Base-by-base conservation (phyloP, 352 stramenopile genomes). In the Pythium plurisporium region DNA sequence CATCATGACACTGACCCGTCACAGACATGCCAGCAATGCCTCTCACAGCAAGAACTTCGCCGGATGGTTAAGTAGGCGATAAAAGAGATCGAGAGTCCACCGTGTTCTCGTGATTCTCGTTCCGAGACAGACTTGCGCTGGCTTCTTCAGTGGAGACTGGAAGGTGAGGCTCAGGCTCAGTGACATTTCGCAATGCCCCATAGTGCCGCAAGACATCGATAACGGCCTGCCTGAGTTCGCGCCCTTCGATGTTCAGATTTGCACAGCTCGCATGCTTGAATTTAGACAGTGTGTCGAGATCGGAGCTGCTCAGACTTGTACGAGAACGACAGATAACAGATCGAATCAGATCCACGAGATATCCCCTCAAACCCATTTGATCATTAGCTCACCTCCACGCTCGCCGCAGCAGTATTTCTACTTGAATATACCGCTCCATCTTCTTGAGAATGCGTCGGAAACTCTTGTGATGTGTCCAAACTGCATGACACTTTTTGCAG, bases 371-470 rank as follows among this genome's bases (percentile, higher is more conserved):
- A n/a, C n/a, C n/a, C n/a, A n/a, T n/a, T n/a, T n/a, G n/a, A n/a
- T n/a, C n/a, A n/a, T n/a, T n/a, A 11, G 25, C 30, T 22, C 48
- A 87, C 77, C 73, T 85, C 77, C 77, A 87, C 20, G 73, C 77
- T 23, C 73, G 75, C 17, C 73, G 71, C 37, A 87, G 55, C 17
- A 86, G 79, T 34, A 73, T 70, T 64, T 87, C 77, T 12, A 86
- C 67, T 6, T 73, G 69, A 34, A 68, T 73, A 51, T 87, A 87
- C 10, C 77, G 75, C 30, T 82, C 69, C 77, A 86, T 86, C 42
- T 84, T 84, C 67, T 84, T 82, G 8, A 87, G 55, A 43, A 84
- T 83, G 43, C 73, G 72, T 59, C 79, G 81, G 50, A 87, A 87
- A 50, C 73, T 86, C 52, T 87, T 86, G 64, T 86, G 74, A 46